Conservation (phyloP, 345 rosid genomes). For the Heritiera fomes region DNA sequence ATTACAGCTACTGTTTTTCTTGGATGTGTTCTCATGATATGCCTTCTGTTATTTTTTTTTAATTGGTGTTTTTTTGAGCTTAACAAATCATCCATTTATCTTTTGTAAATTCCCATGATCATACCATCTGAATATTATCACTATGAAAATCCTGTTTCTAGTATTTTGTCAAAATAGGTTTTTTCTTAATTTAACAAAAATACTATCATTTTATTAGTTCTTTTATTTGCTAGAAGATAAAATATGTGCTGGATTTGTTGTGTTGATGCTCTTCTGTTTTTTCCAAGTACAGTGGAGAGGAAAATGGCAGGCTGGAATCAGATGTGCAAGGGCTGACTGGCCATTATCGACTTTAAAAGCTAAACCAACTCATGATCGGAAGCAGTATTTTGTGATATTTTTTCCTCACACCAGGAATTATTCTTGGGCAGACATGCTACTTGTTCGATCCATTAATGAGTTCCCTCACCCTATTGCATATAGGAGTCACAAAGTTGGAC, state of each 20-base stretch:
- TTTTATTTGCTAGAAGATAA: background rate
- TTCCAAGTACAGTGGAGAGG: slow-evolving; percentile 88
- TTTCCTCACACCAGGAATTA: slow-evolving; percentile 94
- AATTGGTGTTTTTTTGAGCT: background rate
- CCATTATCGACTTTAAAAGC: slow-evolving; percentile 89
- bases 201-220: background rate
- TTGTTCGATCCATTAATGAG: slow-evolving; percentile 70
- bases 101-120: background rate
- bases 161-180: background rate
- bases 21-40: background rate
- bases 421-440: slow-evolving; percentile 98
- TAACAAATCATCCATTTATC: background rate
- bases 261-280: slow-evolving; percentile 22
- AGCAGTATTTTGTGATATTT: slow-evolving; percentile 84
- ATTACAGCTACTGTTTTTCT: slow-evolving; percentile 6
- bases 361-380: slow-evolving; percentile 94
- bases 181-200: background rate
- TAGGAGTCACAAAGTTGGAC: slow-evolving; percentile 70
- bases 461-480: slow-evolving; percentile 89
- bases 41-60: background rate
- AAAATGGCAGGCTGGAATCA: slow-evolving; percentile 94
- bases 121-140: background rate
- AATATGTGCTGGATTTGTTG: slow-evolving; percentile 18
- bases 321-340: slow-evolving; percentile 93
- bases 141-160: background rate